A percentile compares a stretch with the other conserved stretches of the same genome.
Conservation (phyloP, 768 basidiomycete species). For the Clitopilus passeckerianus region DNA sequence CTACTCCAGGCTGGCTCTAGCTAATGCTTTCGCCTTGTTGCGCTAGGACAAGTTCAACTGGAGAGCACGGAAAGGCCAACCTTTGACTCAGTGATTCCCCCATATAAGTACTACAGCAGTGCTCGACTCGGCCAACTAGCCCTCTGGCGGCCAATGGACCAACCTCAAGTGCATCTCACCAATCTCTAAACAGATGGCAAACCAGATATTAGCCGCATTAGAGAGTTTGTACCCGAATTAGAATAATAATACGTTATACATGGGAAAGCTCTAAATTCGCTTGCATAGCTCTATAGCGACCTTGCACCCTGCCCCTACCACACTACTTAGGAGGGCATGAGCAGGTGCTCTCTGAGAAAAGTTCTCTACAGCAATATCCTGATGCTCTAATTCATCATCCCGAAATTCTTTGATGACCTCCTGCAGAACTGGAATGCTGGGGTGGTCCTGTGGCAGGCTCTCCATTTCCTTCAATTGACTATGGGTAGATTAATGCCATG, state of each 20-base stretch:
- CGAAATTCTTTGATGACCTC: conserved; percentile 78
- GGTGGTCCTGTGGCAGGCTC: conserved; percentile 58
- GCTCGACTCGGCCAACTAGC: too few relatives aligned
- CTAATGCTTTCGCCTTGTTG: too few relatives aligned
- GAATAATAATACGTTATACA: neutral
- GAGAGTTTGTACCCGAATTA: neutral
- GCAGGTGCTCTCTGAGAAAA: conserved; percentile 87
- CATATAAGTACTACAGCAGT: neutral
- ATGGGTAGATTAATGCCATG: neutral
- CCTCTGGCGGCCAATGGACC: too few relatives aligned
- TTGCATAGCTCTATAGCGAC: conserved; percentile 89
- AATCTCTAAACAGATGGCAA: too few relatives aligned
- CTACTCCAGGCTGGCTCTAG: neutral
- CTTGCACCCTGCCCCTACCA: conserved; percentile 84
- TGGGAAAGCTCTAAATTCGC: conserved; percentile 44
- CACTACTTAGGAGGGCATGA: conserved; percentile 82
- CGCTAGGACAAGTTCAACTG: conserved; percentile 39
- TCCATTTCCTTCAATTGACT: conserved; percentile 83
- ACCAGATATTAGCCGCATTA: too few relatives aligned
- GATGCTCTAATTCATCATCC: conserved; percentile 93
- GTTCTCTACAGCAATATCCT: conserved; percentile 86
- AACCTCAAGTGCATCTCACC: too few relatives aligned
- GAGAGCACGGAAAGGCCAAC: conserved; percentile 44
- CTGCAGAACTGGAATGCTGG: conserved; percentile 71
- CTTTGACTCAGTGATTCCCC: conserved; percentile 9